phyloP scores from a whole-genome alignment of 2,329 filamentous ascomycete species.

The Lachnellula arida region DNA sequence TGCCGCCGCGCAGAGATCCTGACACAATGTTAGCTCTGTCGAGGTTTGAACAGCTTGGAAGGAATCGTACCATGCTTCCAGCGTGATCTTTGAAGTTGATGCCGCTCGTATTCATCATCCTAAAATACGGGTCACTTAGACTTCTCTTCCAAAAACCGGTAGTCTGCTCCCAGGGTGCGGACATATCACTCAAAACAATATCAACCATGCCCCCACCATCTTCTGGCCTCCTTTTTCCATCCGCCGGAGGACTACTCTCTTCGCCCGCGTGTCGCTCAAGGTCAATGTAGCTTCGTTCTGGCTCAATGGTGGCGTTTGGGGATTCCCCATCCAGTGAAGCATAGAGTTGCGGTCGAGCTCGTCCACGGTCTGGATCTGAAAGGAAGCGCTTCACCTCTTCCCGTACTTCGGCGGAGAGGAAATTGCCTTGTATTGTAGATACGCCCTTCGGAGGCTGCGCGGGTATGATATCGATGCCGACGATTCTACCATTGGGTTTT shows the following conservation, averaged over 20 bases:
- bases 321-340: background rate
- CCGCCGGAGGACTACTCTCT: background rate
- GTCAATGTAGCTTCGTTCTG: slow-evolving; percentile 58
- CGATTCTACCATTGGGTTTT: slow-evolving; percentile 68
- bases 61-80: slow-evolving; percentile 79
- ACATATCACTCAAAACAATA: slow-evolving; percentile 98
- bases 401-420: slow-evolving; percentile 71
- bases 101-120: slow-evolving; percentile 99
- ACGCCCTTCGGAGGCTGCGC: slow-evolving; percentile 86
- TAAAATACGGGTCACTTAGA: slow-evolving; percentile 91
- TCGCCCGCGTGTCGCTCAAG: slow-evolving; percentile 47
- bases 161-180: slow-evolving; percentile 85
- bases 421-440: slow-evolving; percentile 94
- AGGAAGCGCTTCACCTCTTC: slow-evolving; percentile 74
- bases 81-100: slow-evolving; percentile 81
- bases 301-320: slow-evolving; percentile 28
- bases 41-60: background rate
- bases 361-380: slow-evolving; percentile 54
- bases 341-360: slow-evolving; percentile 36
- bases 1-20: slow-evolving; percentile 89
- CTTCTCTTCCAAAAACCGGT: slow-evolving; percentile 77
- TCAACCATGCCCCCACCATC: slow-evolving; percentile 61
- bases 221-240: slow-evolving; percentile 8
- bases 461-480: slow-evolving; percentile 93
- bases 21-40: no score